Evolutionary conservation across 331 rosid species (phyloP).

Genomic region (Phaseolus coccineus): DNA sequence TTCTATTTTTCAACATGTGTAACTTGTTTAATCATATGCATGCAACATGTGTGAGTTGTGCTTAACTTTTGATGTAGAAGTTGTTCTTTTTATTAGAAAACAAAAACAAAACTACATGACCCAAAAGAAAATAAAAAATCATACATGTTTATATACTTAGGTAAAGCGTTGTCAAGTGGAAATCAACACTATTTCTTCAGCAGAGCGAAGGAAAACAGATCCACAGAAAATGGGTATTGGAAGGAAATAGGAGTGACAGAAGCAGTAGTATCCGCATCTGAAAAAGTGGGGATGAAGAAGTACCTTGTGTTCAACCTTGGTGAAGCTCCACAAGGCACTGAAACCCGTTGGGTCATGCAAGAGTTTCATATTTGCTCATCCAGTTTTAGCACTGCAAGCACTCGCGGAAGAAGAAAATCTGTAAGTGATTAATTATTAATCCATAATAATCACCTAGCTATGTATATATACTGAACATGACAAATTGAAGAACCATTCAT

Average conservation of each 20-base stretch:
- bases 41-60: neutral
- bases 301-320: slow-evolving; percentile 51
- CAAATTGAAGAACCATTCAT: neutral
- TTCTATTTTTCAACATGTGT: neutral
- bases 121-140: neutral
- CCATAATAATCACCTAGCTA: no score
- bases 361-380: slow-evolving; percentile 55
- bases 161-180: slow-evolving; percentile 62
- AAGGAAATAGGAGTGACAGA: slow-evolving; percentile 52
- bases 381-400: slow-evolving; percentile 21
- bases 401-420: slow-evolving; percentile 16
- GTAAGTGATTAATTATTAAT: slow-evolving; percentile 31
- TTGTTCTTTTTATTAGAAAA: no score
- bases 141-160: slow-evolving; percentile 10
- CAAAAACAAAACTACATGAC: no score
- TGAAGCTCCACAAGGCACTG: slow-evolving; percentile 42
- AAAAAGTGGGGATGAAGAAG: slow-evolving; percentile 65
- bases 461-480: no score
- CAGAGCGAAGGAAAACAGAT: slow-evolving; percentile 48
- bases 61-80: no score
- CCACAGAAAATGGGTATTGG: slow-evolving; percentile 67
- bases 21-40: neutral
- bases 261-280: slow-evolving; percentile 40
- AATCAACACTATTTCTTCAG: slow-evolving; percentile 58
- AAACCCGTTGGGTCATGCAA: slow-evolving; percentile 67